phyloP scores from a whole-genome alignment of 2,329 filamentous ascomycete genomes.

The Sarocladium brachiariae region DNA sequence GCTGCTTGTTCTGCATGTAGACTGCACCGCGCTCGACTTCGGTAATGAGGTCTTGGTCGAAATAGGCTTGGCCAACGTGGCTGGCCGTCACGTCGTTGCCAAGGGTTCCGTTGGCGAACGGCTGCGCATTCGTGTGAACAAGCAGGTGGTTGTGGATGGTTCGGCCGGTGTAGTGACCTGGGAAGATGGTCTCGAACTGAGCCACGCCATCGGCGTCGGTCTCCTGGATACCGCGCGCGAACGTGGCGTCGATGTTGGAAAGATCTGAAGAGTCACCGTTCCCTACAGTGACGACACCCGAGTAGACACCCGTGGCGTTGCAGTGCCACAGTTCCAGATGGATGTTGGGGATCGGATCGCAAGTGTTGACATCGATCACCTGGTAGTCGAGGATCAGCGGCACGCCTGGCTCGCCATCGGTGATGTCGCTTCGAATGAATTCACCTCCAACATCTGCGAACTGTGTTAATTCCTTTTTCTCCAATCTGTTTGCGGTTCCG shows the following conservation, averaged over 20 bases:
- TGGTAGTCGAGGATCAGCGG: slow-evolving; percentile 35
- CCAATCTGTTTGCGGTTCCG: not conserved
- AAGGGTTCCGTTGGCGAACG: slow-evolving; percentile 27
- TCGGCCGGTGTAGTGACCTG: slow-evolving; percentile 37
- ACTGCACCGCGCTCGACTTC: slow-evolving; percentile 42
- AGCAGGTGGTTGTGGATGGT: slow-evolving; percentile 41
- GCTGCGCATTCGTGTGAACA: slow-evolving; percentile 30
- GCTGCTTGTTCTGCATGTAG: slow-evolving; percentile 39
- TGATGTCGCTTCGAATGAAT: slow-evolving; percentile 28
- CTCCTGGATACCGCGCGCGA: slow-evolving; percentile 30
- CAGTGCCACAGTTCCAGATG: slow-evolving; percentile 38
- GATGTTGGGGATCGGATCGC: slow-evolving; percentile 30
- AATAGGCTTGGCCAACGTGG: slow-evolving; percentile 60
- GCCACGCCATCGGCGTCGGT: slow-evolving; percentile 36
- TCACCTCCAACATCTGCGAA: slow-evolving; percentile 24
- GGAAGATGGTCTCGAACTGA: slow-evolving; percentile 36
- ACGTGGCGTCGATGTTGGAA: slow-evolving; percentile 25
- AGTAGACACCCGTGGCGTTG: slow-evolving; percentile 39
- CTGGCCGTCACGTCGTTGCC: slow-evolving; percentile 34
- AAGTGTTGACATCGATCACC: slow-evolving; percentile 35
- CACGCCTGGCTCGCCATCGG: slow-evolving; percentile 33
- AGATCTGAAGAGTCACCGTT: slow-evolving; percentile 37
- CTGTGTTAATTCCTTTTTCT: not conserved
- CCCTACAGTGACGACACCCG: slow-evolving; percentile 27
- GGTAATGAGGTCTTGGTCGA: slow-evolving; percentile 50